Percentiles rank a stretch among this genome's conserved stretches.
These are phyloP conservation scores for Lipomyces starkeyi DNA, from an alignment of 805 yeast genomes.

Conservation along the genomic window DNA sequence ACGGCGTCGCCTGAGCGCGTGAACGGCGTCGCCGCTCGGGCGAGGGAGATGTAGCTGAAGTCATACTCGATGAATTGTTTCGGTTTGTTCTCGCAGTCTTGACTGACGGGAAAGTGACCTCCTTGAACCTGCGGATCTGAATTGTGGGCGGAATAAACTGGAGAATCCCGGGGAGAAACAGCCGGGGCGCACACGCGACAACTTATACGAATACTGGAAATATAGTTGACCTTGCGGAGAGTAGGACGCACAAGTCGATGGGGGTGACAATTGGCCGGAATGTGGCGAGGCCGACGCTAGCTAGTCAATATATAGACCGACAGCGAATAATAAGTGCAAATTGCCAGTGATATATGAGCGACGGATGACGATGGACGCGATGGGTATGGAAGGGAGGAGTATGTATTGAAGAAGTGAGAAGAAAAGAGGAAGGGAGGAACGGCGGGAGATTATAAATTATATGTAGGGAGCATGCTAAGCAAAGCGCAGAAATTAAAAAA, in stretches of 20 bases:
- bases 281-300: background rate
- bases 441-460: background rate
- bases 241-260: background rate
- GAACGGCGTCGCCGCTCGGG: background rate
- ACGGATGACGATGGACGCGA: background rate
- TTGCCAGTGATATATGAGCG: background rate
- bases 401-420: background rate
- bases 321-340: background rate
- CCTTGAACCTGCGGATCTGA: constrained; percentile 9
- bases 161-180: background rate
- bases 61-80: background rate
- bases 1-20: background rate
- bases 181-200: background rate
- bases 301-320: background rate
- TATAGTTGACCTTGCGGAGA: background rate
- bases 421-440: constrained; percentile 5
- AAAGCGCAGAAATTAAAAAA: constrained; percentile 4
- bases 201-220: background rate
- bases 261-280: background rate
- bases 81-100: background rate
- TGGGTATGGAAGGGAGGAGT: background rate
- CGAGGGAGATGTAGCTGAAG: constrained; percentile 2
- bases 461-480: background rate
- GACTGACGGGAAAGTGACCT: constrained; percentile 6
- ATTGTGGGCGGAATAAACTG: background rate